Conservation (phyloP, 2,329 filamentous ascomycete genomes). For the Pezicula rhizophila region DNA sequence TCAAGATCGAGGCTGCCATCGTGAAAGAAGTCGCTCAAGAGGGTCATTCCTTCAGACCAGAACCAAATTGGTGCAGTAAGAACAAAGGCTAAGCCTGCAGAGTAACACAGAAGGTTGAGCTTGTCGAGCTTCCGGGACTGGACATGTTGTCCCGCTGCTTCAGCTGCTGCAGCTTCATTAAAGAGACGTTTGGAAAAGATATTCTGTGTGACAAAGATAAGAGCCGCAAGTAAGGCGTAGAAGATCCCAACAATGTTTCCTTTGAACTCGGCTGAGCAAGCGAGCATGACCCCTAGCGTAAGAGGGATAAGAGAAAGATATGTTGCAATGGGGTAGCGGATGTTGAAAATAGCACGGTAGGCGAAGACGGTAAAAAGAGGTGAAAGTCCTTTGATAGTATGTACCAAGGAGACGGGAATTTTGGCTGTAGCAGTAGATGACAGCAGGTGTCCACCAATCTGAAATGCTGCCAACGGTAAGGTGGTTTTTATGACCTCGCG, state of each 20-base stretch:
- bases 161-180: constrained; percentile 83
- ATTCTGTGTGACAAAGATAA: constrained; percentile 96
- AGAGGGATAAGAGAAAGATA: constrained; percentile 88
- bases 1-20: constrained; percentile 69
- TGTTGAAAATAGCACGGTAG: constrained; percentile 83
- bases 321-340: constrained; percentile 79
- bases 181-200: constrained; percentile 98
- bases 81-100: constrained; percentile 86
- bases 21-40: constrained; percentile 71
- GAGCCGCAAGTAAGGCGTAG: constrained; percentile 80
- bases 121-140: constrained; percentile 84
- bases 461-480: constrained; percentile 85
- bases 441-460: constrained; percentile 87
- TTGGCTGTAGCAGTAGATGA: constrained; percentile 90
- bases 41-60: constrained; percentile 75
- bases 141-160: constrained; percentile 61
- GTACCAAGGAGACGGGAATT: constrained; percentile 93
- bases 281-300: constrained; percentile 90
- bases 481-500: constrained; percentile 79
- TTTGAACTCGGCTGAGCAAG: constrained; percentile 85
- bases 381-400: constrained; percentile 96
- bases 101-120: constrained; percentile 93
- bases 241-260: constrained; percentile 87
- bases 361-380: constrained; percentile 92
- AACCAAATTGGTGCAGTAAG: constrained; percentile 90